Percentiles rank a stretch among this genome's conserved stretches.
Conservation (phyloP, 192 early-diverging fungal genomes). For the Coemansia sp. region DNA sequence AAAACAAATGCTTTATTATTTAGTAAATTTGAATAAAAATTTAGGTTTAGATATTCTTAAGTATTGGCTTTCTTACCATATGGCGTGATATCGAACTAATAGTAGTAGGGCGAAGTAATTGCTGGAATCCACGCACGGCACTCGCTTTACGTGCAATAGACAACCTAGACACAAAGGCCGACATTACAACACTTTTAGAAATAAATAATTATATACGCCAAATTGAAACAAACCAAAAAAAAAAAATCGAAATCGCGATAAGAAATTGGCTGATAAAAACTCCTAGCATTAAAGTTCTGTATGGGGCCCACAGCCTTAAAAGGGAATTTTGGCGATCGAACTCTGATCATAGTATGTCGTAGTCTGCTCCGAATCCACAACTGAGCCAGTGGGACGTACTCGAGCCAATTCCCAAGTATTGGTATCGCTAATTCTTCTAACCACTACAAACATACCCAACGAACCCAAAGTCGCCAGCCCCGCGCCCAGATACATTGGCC, state of each 20-base stretch:
- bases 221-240: neutral
- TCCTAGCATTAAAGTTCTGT: too few species aligned
- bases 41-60: too few species aligned
- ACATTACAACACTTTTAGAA: neutral
- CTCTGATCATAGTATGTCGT: conserved; percentile 5
- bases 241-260: neutral
- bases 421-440: conserved; percentile 20
- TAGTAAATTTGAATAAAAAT: neutral
- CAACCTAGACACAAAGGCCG: neutral
- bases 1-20: neutral
- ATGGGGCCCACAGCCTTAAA: neutral
- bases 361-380: conserved; percentile 4
- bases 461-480: conserved; percentile 10
- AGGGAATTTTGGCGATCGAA: neutral
- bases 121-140: conserved; percentile 5
- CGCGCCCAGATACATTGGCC: conserved; percentile 25
- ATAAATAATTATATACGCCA: neutral
- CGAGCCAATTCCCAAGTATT: conserved; percentile 31
- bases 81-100: neutral
- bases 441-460: conserved; percentile 19
- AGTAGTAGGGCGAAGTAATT: neutral
- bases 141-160: neutral
- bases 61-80: neutral
- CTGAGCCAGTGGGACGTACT: neutral
- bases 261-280: neutral